These are phyloP conservation scores for Trichodelitschia bisporula DNA, from an alignment of 495 filamentous ascomycete species.

Conservation along the genomic window DNA sequence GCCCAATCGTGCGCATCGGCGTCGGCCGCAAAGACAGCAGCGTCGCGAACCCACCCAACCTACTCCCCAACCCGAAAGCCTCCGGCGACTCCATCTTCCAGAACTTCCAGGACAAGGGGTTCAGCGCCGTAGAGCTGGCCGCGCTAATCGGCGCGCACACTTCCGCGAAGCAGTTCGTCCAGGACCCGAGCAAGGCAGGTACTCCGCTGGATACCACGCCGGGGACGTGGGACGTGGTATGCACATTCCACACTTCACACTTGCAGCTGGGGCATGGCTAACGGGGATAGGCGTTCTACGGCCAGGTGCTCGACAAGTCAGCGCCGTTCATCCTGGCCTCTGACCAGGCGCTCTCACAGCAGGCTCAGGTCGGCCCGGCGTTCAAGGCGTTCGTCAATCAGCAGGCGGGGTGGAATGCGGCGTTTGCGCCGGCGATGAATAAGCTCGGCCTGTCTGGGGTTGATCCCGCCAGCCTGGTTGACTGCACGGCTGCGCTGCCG, in stretches of 20 bases:
- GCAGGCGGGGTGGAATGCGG: slow-evolving; percentile 7
- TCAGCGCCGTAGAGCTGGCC: slow-evolving; percentile 8
- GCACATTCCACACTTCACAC: too few species aligned
- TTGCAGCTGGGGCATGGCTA: too few species aligned
- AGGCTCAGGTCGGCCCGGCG: neutral
- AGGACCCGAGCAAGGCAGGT: slow-evolving; percentile 4
- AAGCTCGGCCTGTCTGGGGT: slow-evolving; percentile 11
- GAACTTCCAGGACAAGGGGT: slow-evolving; percentile 8
- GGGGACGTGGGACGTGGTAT: slow-evolving; percentile 7
- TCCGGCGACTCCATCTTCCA: too few species aligned
- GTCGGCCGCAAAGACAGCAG: slow-evolving; percentile 10
- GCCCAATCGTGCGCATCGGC: slow-evolving; percentile 5
- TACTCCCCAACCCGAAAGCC: slow-evolving; percentile 5
- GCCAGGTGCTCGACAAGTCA: slow-evolving; percentile 2
- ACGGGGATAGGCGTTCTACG: too few species aligned
- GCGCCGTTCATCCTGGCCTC: slow-evolving; percentile 9
- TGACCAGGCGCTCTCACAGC: slow-evolving; percentile 8
- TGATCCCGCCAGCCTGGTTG: slow-evolving; percentile 2
- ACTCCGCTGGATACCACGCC: slow-evolving; percentile 8
- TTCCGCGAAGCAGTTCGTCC: slow-evolving; percentile 4
- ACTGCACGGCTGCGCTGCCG: slow-evolving; percentile 8
- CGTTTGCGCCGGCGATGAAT: slow-evolving; percentile 10
- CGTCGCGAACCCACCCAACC: slow-evolving; percentile 3
- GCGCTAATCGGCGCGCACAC: slow-evolving; percentile 11
- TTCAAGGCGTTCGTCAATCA: slow-evolving; percentile 5